Evolutionary conservation across 176 grass and related monocot species (phyloP), one percentile per base, ranked within the genome.

Genomic region (Carex littledalei): DNA sequence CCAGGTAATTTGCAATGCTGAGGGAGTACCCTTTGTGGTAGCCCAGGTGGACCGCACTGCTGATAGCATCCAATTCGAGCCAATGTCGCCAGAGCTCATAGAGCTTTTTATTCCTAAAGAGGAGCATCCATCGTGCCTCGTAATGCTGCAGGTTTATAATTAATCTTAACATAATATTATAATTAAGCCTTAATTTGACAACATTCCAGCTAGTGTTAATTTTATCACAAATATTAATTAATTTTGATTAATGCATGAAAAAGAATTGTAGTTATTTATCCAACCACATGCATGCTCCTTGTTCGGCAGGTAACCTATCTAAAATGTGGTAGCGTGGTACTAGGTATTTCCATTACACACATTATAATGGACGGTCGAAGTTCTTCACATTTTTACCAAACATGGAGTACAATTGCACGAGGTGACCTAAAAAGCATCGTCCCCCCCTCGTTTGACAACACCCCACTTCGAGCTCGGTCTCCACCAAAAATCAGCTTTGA

Each of bases 1-100:
- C 12, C 86, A 88, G 86, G 90, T 97, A 80, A 76, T 90, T 49
- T 97, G 94, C 88, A 86, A 8, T 59, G 92, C 88, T 14, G 82
- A 94, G 82, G 94, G 94, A 39, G 85, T 84, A 41, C 86, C 90
- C 0, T 94, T 94, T 84, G 52, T 74, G 16, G 85, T 90, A 5
- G 87, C 92, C 1, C 61, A 47, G 5, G 87, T 90, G 24, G 84
- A 94, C 37, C 85, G 79, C 83, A 58, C 83, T 0, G 74, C 89
- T 2, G 86, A 91, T 14, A 64, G 88, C 61, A 85, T 96, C 76
- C 1, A 3, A 26, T 87, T 91, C 81, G 91, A 93, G 84, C 59
- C 88, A 60, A 89, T 89, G 4, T 84, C 87, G 5, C 78, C 84
- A 0, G 94, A 93, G 88, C 84, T 85, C 22, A 87, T 84, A 61